Evolutionary conservation across 2,329 filamentous ascomycete species (phyloP).

Genomic region (Fusarium gaditjirri): DNA sequence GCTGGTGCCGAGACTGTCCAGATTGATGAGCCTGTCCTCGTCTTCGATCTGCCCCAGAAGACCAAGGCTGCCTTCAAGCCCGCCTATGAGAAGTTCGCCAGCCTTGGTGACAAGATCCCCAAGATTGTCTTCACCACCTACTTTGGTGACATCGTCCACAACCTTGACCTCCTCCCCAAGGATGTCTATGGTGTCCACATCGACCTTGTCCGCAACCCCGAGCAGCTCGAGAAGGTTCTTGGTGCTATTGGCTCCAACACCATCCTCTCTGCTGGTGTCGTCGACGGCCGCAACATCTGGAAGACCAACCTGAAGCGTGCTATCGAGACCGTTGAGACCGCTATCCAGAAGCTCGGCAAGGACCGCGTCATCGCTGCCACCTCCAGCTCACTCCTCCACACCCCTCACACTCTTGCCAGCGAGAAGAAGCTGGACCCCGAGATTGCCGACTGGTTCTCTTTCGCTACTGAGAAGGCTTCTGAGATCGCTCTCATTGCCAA

Average conservation of each 20-base stretch:
- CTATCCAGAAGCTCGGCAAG: conserved; percentile 94
- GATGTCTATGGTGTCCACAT: conserved; percentile 88
- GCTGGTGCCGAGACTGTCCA: conserved; percentile 97
- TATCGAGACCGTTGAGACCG: conserved; percentile 89
- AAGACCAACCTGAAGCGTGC: conserved; percentile 99
- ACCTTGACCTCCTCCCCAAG: conserved; percentile 88
- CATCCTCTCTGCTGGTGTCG: conserved; percentile 92
- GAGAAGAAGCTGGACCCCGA: conserved; percentile 98
- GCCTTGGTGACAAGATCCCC: conserved; percentile 82
- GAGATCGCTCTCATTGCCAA: conserved; percentile 96
- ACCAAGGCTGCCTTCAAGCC: conserved; percentile 98
- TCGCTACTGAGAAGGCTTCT: conserved; percentile 91
- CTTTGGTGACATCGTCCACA: conserved; percentile 99
- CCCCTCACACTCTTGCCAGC: conserved; percentile 95
- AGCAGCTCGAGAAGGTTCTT: conserved; percentile 91
- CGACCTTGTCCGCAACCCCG: conserved; percentile 97
- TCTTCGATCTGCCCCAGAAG: conserved; percentile 91
- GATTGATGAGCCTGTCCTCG: conserved; percentile 97
- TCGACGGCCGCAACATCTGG: conserved; percentile 99
- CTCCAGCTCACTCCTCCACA: conserved; percentile 97
- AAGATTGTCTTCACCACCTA: conserved; percentile 94
- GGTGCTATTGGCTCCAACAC: conserved; percentile 88
- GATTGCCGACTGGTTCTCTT: conserved; percentile 98
- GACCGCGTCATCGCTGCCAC: conserved; percentile 97
- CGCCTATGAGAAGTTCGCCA: conserved; percentile 88